These are phyloP conservation scores for Trichoderma asperelloides DNA, from an alignment of 495 filamentous ascomycete genomes.

Conservation along the genomic window DNA sequence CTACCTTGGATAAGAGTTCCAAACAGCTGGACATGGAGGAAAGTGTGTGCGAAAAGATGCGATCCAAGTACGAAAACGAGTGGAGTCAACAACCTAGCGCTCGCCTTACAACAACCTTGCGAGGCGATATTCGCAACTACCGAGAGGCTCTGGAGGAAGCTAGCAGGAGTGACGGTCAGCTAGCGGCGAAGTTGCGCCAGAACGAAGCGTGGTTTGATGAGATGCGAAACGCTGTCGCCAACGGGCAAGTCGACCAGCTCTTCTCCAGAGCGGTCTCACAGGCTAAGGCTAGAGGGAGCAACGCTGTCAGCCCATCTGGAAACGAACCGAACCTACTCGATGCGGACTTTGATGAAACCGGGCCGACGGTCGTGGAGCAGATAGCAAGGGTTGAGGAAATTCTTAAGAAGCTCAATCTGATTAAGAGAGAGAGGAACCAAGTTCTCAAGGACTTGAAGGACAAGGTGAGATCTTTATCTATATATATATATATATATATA, in stretches of 20 bases:
- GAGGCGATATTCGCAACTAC: conserved; percentile 79
- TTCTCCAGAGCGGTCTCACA: conserved; percentile 74
- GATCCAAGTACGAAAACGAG: conserved; percentile 88
- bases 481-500: too few species aligned
- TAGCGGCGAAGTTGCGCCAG: conserved; percentile 73
- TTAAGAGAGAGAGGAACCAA: conserved; percentile 83
- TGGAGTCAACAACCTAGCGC: conserved; percentile 97
- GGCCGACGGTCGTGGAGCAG: conserved; percentile 77
- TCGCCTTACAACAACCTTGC: conserved; percentile 75
- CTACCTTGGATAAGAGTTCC: conserved; percentile 64
- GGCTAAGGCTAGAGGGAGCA: conserved; percentile 46
- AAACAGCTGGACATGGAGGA: conserved; percentile 94
- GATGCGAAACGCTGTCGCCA: conserved; percentile 85
- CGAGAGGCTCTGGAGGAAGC: conserved; percentile 84
- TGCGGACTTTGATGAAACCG: conserved; percentile 77
- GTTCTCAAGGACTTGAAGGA: conserved; percentile 96
- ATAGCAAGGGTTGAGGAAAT: conserved; percentile 84
- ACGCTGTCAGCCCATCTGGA: conserved; percentile 48
- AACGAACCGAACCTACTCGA: conserved; percentile 75
- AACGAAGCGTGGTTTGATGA: conserved; percentile 87
- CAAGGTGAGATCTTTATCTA: conserved; percentile 52
- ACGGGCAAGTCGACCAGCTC: conserved; percentile 78
- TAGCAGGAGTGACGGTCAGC: conserved; percentile 74
- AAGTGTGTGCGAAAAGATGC: conserved; percentile 98
- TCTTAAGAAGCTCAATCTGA: conserved; percentile 79